A percentile compares a stretch with the other conserved stretches of the same genome.
Evolutionary conservation across 345 rosid genomes (phyloP).

Genomic region (Gossypium raimondii): DNA sequence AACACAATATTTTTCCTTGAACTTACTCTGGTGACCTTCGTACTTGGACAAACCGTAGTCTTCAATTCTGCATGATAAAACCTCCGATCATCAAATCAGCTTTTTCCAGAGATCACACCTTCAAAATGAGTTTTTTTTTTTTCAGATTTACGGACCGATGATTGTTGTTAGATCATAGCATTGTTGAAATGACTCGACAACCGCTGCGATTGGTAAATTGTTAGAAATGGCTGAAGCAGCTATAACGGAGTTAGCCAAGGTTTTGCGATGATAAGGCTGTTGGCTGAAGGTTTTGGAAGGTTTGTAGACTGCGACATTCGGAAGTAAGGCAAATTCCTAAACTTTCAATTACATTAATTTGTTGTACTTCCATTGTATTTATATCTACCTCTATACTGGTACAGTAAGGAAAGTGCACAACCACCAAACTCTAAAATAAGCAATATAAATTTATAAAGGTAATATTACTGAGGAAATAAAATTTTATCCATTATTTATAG

Average conservation of each 20-base stretch:
- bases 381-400: too few relatives aligned
- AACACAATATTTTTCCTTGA: conserved; percentile 83
- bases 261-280: neutral
- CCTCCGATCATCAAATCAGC: neutral
- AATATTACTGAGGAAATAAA: too few relatives aligned
- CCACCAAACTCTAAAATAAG: too few relatives aligned
- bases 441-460: too few relatives aligned
- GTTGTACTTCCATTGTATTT: neutral
- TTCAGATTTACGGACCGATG: neutral
- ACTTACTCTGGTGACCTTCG: conserved; percentile 24
- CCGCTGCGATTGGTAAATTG: neutral
- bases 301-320: neutral
- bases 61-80: neutral
- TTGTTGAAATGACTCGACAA: neutral
- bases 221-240: neutral
- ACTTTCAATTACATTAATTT: neutral
- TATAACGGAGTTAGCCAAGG: neutral
- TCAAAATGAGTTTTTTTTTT: neutral
- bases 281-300: neutral
- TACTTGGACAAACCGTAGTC: neutral
- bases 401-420: too few relatives aligned
- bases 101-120: neutral
- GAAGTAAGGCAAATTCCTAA: neutral
- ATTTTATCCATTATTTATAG: too few relatives aligned
- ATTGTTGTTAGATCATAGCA: neutral